These are phyloP conservation scores for Drosera capensis DNA, from an alignment of 148 eudicot genomes.

Conservation along the genomic window DNA sequence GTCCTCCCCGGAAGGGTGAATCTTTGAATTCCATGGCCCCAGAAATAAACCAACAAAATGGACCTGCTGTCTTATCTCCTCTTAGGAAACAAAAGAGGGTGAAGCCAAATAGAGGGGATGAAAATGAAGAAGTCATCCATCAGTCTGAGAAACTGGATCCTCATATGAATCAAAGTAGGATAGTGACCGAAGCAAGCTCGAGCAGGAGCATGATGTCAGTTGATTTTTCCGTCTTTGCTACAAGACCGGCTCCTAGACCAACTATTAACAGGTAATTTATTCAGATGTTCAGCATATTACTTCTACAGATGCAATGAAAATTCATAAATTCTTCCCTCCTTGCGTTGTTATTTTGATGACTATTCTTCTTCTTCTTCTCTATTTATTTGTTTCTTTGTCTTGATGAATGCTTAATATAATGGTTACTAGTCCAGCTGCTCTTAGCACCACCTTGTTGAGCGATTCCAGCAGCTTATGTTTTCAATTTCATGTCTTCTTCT, in stretches of 20 bases:
- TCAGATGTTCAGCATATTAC: neutral
- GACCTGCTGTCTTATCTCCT: constrained; percentile 91
- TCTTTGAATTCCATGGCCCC: constrained; percentile 26
- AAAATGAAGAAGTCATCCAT: constrained; percentile 37
- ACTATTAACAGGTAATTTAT: constrained; percentile 73
- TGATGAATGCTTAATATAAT: no score
- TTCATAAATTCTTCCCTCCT: neutral
- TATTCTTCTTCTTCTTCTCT: no score
- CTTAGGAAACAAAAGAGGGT: constrained; percentile 84
- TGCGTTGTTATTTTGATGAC: neutral
- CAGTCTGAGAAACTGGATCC: constrained; percentile 41
- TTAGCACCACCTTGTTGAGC: no score
- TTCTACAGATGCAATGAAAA: neutral
- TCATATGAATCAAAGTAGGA: constrained; percentile 37
- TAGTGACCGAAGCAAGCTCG: constrained; percentile 33
- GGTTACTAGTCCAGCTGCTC: no score
- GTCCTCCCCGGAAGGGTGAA: constrained; percentile 71
- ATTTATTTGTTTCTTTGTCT: no score
- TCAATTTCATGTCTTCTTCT: no score
- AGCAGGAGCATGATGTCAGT: constrained; percentile 64
- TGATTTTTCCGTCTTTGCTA: constrained; percentile 70
- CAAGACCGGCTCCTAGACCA: constrained; percentile 72
- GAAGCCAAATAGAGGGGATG: constrained; percentile 60
- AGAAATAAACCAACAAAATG: constrained; percentile 43
- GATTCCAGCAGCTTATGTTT: no score